Conservation (phyloP, 371 early-diverging fungal genomes). For the Sporodiniella umbellata region DNA sequence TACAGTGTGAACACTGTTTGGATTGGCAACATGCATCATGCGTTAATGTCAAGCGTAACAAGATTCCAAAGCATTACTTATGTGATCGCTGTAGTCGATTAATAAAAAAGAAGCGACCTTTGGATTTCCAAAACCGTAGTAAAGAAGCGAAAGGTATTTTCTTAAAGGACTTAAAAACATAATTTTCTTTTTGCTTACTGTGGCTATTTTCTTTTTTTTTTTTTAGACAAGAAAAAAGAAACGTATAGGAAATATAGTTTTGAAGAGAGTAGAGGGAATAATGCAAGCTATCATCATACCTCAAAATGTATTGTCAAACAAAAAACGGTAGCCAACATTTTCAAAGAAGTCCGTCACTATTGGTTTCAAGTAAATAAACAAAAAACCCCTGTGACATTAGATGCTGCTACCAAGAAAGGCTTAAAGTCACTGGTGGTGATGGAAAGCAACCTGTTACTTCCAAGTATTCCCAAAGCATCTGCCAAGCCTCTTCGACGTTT, state of each 20-base stretch:
- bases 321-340: constrained; percentile 6
- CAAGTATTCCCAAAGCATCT: constrained; percentile 19
- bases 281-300: constrained; percentile 1
- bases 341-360: constrained; percentile 16
- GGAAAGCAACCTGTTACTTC: constrained; percentile 14
- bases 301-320: constrained; percentile 12
- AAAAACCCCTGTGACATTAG: constrained; percentile 5
- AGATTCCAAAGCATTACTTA: constrained; percentile 14
- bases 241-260: constrained; percentile 3
- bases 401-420: constrained; percentile 1
- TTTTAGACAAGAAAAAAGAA: constrained; percentile 1
- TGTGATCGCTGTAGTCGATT: constrained; percentile 5
- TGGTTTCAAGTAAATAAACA: constrained; percentile 16
- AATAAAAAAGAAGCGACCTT: constrained; percentile 11
- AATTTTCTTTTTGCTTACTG: too few species aligned
- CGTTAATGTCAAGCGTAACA: constrained; percentile 59
- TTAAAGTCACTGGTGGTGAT: constrained; percentile 17
- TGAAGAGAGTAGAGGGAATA: background rate
- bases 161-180: too few species aligned
- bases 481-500: constrained; percentile 13
- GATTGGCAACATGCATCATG: constrained; percentile 97
- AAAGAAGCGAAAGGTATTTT: background rate
- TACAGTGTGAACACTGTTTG: constrained; percentile 92
- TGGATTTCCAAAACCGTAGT: constrained; percentile 14
- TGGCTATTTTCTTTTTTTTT: background rate